Base-by-base conservation (phyloP, 2,329 filamentous ascomycete species). In the Pseudopithomyces chartarum region DNA sequence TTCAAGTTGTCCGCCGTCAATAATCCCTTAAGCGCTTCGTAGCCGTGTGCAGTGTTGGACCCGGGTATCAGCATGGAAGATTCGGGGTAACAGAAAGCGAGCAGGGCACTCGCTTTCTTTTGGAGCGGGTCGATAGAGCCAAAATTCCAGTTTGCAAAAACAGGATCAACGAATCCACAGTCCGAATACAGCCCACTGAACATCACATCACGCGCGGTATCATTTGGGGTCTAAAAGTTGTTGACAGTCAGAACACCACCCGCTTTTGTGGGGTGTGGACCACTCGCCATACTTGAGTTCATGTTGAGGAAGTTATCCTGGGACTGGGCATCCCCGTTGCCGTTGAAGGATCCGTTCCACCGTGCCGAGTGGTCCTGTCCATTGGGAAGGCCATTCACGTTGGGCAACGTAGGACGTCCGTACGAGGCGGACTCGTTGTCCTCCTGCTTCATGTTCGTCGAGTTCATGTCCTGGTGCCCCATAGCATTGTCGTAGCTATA, bases 1-100 rank as follows among this genome's bases (percentile, higher is more conserved):
- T 86, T 87, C 70, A 91, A 81, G 72, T 89, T 89, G 64, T 88
- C 84, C 57, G 85, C 82, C 47, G 86, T 86, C 66, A 91, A 84
- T 67, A 86, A 87, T 56, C 72, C 66, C 65, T 77, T 78, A 55
- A 83, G 78, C 76, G 78, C 78, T 75, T 82, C 76, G 81, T 81
- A 79, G 78, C 79, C 77, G 81, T 82, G 79, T 80, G 68, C 62
- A 40, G 76, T 73, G 44, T 58, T 64, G 10, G 72, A 70, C 44
- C 60, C 64, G 20, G 66, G 60, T 36, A 58, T 54, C 33, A 67
- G 49, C 49, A 66, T 50, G 52, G 67, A 66, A 26, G 67, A 55
- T 40, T 84, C 74, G 73, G 81, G 72, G 80, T 82, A 78, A 82
- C 85, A 78, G 79, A 81, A 77, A 76, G 82, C 70, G 57, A 79